Evolutionary conservation across 192 early-diverging fungal genomes (phyloP).

Genomic region (Phycomyces blakesleeanus): DNA sequence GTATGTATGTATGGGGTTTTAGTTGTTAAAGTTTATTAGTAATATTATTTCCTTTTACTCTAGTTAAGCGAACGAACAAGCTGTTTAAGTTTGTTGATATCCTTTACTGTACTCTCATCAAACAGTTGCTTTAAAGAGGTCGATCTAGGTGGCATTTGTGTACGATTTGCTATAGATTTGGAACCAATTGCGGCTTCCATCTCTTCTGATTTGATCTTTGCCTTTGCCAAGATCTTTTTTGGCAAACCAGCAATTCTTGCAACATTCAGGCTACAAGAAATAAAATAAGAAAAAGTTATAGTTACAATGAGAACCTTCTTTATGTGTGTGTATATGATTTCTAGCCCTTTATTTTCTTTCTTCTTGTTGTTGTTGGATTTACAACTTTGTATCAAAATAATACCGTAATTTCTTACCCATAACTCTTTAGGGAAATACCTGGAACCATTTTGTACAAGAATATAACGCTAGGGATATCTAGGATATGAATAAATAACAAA

Average conservation of each 20-base stretch:
- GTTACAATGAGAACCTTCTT: too few relatives aligned
- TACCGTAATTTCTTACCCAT: slow-evolving; percentile 59
- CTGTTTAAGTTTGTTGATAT: too few relatives aligned
- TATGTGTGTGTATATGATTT: too few relatives aligned
- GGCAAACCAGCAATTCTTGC: slow-evolving; percentile 66
- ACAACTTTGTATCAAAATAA: too few relatives aligned
- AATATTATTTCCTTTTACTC: neutral
- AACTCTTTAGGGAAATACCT: slow-evolving; percentile 61
- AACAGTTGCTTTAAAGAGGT: neutral
- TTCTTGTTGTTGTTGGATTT: too few relatives aligned
- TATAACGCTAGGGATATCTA: slow-evolving; percentile 37
- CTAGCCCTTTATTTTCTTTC: too few relatives aligned
- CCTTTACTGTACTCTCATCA: too few relatives aligned
- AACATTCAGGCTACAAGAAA: slow-evolving; percentile 54
- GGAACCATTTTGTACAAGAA: slow-evolving; percentile 68
- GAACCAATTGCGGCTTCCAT: too few relatives aligned
- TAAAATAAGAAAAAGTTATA: slow-evolving; percentile 5
- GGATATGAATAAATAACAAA: too few relatives aligned
- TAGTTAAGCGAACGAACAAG: neutral
- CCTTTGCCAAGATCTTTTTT: slow-evolving; percentile 40
- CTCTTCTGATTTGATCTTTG: slow-evolving; percentile 52
- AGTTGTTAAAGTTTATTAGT: neutral
- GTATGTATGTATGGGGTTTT: neutral
- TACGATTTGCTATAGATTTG: too few relatives aligned
- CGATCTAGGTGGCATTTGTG: neutral